Evolutionary conservation across 495 filamentous ascomycete species (phyloP).

Genomic region (Talaromyces adpressus): DNA sequence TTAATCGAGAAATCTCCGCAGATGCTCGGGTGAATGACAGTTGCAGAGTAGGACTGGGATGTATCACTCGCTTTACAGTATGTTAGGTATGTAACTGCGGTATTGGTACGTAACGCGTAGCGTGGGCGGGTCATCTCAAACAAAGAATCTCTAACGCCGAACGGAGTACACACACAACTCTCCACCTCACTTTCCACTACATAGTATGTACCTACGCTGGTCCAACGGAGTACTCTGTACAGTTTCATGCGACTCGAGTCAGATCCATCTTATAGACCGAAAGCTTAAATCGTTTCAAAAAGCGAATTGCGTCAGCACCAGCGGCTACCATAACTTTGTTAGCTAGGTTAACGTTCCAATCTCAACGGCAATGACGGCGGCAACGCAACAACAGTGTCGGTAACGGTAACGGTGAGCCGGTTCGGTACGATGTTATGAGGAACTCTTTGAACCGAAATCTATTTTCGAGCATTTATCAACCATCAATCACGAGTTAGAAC

Average conservation of each 20-base stretch:
- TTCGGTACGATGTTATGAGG: background rate
- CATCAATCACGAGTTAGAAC: background rate
- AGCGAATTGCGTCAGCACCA: background rate
- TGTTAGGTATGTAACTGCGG: background rate
- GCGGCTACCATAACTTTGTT: background rate
- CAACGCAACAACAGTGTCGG: background rate
- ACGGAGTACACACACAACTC: background rate
- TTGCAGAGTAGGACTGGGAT: background rate
- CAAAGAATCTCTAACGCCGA: background rate
- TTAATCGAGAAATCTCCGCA: background rate
- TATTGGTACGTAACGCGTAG: background rate
- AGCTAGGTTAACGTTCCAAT: background rate
- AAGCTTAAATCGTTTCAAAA: background rate
- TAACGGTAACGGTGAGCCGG: background rate
- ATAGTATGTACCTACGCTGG: background rate
- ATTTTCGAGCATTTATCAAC: background rate
- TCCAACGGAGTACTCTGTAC: background rate
- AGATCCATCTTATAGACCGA: background rate
- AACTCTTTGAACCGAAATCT: background rate
- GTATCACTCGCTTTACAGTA: background rate
- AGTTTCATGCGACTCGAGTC: background rate
- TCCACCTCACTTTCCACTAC: background rate
- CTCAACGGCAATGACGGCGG: background rate
- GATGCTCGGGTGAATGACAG: background rate
- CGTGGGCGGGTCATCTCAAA: background rate